phyloP scores from a whole-genome alignment of 75 land plant genomes.

The Azolla pinnata region DNA sequence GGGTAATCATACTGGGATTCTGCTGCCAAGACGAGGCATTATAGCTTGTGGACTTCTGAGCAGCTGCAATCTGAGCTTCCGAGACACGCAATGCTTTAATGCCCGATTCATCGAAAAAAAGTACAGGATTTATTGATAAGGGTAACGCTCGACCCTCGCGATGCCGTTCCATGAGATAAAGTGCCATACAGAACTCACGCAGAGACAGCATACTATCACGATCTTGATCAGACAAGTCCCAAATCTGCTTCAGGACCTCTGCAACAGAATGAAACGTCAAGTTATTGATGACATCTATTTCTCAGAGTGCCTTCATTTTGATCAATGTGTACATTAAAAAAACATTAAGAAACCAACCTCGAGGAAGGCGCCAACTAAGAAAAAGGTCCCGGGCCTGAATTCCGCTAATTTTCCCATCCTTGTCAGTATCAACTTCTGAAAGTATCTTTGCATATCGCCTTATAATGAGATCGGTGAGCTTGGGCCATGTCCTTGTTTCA shows the following conservation, averaged over 20 bases:
- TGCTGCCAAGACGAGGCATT: conserved; percentile 20
- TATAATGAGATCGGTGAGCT: conserved; percentile 48
- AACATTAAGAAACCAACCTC: conserved; percentile 36
- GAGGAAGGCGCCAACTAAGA: conserved; percentile 80
- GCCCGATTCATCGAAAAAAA: neutral
- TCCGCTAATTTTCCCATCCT: conserved; percentile 90
- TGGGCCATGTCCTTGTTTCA: conserved; percentile 46
- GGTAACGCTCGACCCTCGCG: conserved; percentile 37
- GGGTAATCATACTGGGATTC: conserved; percentile 13
- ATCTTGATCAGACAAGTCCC: conserved; percentile 43
- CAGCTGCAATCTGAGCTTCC: conserved; percentile 9
- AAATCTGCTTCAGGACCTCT: conserved; percentile 38
- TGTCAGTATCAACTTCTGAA: conserved; percentile 69
- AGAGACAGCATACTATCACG: conserved; percentile 38
- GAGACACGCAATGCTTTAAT: conserved; percentile 2
- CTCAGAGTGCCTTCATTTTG: neutral
- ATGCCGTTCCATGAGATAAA: conserved; percentile 38
- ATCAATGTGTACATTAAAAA: neutral
- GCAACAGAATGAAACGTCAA: neutral
- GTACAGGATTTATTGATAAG: neutral
- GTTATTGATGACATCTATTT: neutral
- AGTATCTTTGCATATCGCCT: conserved; percentile 69
- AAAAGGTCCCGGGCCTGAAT: conserved; percentile 76
- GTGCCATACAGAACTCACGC: conserved; percentile 35
- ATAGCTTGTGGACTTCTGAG: conserved; percentile 13